Percentiles rank a stretch among this genome's conserved stretches.
Evolutionary conservation across 2,329 filamentous ascomycete genomes (phyloP).

Genomic region (Xylariaceae sp.): DNA sequence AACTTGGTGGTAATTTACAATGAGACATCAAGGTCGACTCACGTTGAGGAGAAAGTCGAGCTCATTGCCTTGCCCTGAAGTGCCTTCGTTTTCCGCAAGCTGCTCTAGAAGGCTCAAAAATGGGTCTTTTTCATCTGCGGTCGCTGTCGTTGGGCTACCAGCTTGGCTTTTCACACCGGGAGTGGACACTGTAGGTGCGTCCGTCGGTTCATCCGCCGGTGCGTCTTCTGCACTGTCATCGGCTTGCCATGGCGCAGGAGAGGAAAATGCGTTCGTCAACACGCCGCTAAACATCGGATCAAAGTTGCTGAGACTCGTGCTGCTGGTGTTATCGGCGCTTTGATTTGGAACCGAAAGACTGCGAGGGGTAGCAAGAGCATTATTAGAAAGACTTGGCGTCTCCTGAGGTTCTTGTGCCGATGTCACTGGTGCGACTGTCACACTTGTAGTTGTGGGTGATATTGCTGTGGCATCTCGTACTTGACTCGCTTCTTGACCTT

Average conservation of each 20-base stretch:
- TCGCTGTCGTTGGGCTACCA: conserved; percentile 44
- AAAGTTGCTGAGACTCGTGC: conserved; percentile 36
- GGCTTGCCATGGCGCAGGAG: conserved; percentile 47
- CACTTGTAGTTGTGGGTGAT: conserved; percentile 30
- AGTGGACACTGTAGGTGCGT: conserved; percentile 32
- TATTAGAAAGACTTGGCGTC: conserved; percentile 31
- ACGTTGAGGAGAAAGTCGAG: conserved; percentile 67
- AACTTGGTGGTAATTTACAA: conserved; percentile 2
- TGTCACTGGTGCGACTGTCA: conserved; percentile 36
- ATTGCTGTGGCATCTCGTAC: conserved; percentile 35
- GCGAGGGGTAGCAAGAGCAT: conserved; percentile 41
- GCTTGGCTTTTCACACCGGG: conserved; percentile 47
- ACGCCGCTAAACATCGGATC: conserved; percentile 57
- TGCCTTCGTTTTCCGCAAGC: conserved; percentile 73
- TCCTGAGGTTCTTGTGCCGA: conserved; percentile 29
- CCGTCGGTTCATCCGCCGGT: conserved; percentile 20
- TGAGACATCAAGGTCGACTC: conserved; percentile 22
- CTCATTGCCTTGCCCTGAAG: conserved; percentile 63
- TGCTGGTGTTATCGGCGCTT: conserved; percentile 29
- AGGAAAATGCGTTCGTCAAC: conserved; percentile 49
- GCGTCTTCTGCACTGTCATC: conserved; percentile 24
- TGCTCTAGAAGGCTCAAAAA: conserved; percentile 76
- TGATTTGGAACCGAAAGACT: conserved; percentile 37
- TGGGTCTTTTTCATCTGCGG: conserved; percentile 67
- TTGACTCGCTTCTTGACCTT: conserved; percentile 31